phyloP scores from a whole-genome alignment of 257 asterid genomes.

The Solanum dulcamara region DNA sequence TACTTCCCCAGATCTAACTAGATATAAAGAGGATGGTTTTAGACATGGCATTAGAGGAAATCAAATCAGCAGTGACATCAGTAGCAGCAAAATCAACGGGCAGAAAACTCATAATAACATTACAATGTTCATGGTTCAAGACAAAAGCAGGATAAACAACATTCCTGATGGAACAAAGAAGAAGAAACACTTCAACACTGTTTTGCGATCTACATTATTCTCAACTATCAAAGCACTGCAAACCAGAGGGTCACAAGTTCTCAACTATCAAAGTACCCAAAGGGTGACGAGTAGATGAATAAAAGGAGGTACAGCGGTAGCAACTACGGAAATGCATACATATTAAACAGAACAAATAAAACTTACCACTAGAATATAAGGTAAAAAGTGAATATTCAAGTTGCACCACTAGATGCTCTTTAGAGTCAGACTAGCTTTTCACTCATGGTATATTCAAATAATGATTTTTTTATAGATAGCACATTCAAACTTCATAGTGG shows the following conservation, averaged over 20 bases:
- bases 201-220: not conserved
- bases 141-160: not conserved
- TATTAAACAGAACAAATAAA: not conserved
- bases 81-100: not conserved
- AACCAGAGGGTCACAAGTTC: not conserved
- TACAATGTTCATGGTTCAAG: not conserved
- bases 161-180: not conserved
- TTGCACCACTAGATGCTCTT: not conserved
- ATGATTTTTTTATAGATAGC: not conserved
- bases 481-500: not conserved
- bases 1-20: slow-evolving; percentile 18
- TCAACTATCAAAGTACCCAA: not conserved
- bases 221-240: not conserved
- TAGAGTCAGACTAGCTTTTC: not conserved
- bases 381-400: not conserved
- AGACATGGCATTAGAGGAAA: not conserved
- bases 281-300: not conserved
- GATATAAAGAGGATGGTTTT: not conserved
- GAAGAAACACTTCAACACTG: not conserved
- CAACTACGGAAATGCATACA: not conserved
- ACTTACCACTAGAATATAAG: not conserved
- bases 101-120: not conserved
- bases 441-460: not conserved
- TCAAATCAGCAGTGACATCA: not conserved
- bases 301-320: not conserved